Conservation (phyloP, 2,329 filamentous ascomycete species). For the Venturia carpophila region DNA sequence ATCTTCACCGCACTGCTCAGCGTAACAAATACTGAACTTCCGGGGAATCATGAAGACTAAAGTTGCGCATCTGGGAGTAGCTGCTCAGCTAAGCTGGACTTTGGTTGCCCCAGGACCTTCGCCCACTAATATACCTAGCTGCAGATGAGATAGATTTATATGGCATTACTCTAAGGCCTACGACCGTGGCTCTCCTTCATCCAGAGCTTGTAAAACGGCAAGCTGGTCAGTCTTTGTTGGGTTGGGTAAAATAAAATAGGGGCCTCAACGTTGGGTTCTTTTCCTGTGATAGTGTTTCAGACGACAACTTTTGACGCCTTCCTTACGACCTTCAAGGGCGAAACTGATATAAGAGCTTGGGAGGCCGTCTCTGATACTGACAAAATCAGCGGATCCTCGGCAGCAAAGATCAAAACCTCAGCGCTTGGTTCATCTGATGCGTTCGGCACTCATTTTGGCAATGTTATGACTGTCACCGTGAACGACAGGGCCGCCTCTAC, state of each 20-base stretch:
- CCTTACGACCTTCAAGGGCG: constrained; percentile 14
- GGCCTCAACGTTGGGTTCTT: constrained; percentile 14
- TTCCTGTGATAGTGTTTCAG: constrained; percentile 7
- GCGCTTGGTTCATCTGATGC: background rate
- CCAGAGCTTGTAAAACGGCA: constrained; percentile 2
- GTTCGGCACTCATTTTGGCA: background rate
- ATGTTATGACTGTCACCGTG: background rate
- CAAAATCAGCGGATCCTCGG: background rate
- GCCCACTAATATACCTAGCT: background rate
- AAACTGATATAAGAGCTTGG: constrained; percentile 13
- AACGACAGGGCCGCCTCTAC: background rate
- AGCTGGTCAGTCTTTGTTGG: background rate
- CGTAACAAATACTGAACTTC: too few species aligned
- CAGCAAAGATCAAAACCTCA: background rate
- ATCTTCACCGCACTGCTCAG: too few species aligned
- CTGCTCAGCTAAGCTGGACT: background rate
- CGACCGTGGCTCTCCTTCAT: constrained; percentile 1
- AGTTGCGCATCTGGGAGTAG: background rate
- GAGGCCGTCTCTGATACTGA: background rate
- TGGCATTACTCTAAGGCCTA: constrained; percentile 1
- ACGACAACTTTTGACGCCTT: constrained; percentile 7
- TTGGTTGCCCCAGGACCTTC: background rate
- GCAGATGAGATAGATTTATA: background rate
- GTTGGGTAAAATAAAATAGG: too few species aligned
- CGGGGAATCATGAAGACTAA: background rate